Evolutionary conservation across 108 stramenopile species (phyloP).

Genomic region (Seminavis robusta): DNA sequence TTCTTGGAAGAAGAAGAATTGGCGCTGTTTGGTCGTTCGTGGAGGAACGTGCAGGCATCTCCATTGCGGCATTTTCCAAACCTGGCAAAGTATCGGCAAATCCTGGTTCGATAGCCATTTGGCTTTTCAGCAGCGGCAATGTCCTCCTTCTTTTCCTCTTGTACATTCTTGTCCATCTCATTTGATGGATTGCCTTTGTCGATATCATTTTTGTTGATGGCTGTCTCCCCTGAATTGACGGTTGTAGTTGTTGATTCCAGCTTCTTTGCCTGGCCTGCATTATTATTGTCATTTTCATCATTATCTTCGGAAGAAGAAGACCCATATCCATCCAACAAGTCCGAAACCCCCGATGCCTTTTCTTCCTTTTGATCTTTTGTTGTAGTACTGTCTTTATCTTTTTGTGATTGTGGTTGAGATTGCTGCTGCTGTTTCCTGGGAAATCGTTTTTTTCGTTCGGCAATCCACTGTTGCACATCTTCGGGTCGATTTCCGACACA

Average conservation of each 20-base stretch:
- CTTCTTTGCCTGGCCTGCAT: not conserved
- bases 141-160: not conserved
- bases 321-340: constrained; percentile 77
- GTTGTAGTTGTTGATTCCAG: too few species aligned
- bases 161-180: not conserved
- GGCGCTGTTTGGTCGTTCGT: constrained; percentile 11
- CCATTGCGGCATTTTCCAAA: constrained; percentile 52
- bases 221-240: too few species aligned
- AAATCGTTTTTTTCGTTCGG: constrained; percentile 68
- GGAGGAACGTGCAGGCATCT: constrained; percentile 37
- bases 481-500: constrained; percentile 89
- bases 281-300: constrained; percentile 7
- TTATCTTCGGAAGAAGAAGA: constrained; percentile 55
- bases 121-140: not conserved
- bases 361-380: constrained; percentile 2
- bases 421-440: constrained; percentile 31
- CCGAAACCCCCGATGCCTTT: constrained; percentile 43
- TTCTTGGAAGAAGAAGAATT: not conserved
- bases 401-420: not conserved
- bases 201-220: too few species aligned
- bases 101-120: not conserved
- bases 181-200: not conserved
- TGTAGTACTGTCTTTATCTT: not conserved
- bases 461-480: constrained; percentile 82
- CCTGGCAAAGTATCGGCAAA: constrained; percentile 46